Evolutionary conservation across 352 stramenopile genomes (phyloP).

Genomic region (Pythium volutum): DNA sequence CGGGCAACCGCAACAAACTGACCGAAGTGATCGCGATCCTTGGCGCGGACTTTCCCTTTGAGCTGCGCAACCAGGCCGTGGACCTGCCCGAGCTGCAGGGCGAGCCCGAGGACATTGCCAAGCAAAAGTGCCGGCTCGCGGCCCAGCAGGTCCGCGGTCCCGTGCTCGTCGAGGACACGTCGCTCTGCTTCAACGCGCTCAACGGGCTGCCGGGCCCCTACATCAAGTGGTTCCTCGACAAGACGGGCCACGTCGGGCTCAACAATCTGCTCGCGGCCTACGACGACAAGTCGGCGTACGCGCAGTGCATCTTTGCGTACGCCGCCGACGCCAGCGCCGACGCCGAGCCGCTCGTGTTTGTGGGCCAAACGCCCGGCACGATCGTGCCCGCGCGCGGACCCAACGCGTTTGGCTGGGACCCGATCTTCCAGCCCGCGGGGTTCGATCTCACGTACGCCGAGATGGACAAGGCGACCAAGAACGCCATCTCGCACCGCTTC

Average conservation of each 20-base stretch:
- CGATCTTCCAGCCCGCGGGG: slow-evolving; percentile 87
- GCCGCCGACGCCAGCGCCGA: slow-evolving; percentile 35
- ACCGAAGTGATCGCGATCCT: slow-evolving; percentile 81
- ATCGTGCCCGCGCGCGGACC: slow-evolving; percentile 91
- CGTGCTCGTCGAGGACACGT: slow-evolving; percentile 96
- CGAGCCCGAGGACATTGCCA: slow-evolving; percentile 92
- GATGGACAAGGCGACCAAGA: slow-evolving; percentile 89
- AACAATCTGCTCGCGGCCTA: slow-evolving; percentile 95
- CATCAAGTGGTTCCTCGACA: slow-evolving; percentile 99
- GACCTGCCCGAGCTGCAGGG: slow-evolving; percentile 98
- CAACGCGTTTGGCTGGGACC: slow-evolving; percentile 90
- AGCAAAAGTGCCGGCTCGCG: slow-evolving; percentile 93
- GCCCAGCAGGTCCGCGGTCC: slow-evolving; percentile 80
- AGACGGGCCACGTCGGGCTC: slow-evolving; percentile 89
- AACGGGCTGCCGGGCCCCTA: slow-evolving; percentile 94
- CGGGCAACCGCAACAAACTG: slow-evolving; percentile 86
- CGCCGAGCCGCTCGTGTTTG: slow-evolving; percentile 89
- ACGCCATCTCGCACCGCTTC: slow-evolving; percentile 90
- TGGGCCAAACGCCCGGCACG: slow-evolving; percentile 89
- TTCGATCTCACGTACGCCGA: slow-evolving; percentile 87
- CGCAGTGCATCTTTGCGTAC: slow-evolving; percentile 96
- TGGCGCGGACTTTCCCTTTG: slow-evolving; percentile 85
- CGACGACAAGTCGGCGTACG: slow-evolving; percentile 95
- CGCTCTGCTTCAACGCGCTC: slow-evolving; percentile 96
- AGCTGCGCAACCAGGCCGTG: slow-evolving; percentile 90